Evolutionary conservation across 192 early-diverging fungal species (phyloP).

Genomic region (Rhizoclosmatium globosum): DNA sequence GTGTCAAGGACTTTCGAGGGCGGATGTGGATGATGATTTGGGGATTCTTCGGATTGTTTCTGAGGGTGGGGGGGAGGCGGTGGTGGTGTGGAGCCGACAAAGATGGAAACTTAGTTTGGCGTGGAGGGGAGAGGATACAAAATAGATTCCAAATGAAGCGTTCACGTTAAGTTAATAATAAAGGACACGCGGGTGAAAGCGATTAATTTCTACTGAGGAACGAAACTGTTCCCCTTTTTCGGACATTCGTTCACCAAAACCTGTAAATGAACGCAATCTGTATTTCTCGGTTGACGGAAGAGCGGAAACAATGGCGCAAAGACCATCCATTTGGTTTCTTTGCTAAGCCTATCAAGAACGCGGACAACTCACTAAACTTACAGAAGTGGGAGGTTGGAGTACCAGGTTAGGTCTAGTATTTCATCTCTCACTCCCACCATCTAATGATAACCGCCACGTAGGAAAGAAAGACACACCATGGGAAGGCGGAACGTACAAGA

Average conservation of each 20-base stretch:
- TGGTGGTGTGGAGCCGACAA: no score
- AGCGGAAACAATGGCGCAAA: conserved; percentile 97
- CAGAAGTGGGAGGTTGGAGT: conserved; percentile 85
- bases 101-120: no score
- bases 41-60: no score
- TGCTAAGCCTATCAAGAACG: conserved; percentile 85
- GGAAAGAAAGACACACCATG: conserved; percentile 66
- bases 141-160: no score
- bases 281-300: conserved; percentile 80
- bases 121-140: no score
- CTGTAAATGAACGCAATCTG: conserved; percentile 69
- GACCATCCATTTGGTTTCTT: conserved; percentile 95
- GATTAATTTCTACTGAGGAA: no score
- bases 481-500: conserved; percentile 88
- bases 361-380: conserved; percentile 80
- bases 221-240: no score
- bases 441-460: conserved; percentile 9
- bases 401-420: conserved; percentile 62
- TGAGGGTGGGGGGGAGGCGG: no score
- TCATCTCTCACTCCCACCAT: not conserved
- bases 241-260: not conserved
- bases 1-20: no score
- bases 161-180: no score
- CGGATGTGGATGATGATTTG: no score
- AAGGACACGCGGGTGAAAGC: no score